These are phyloP conservation scores for Wickerhamiella occidentalis DNA, from an alignment of 805 yeast genomes.

Conservation along the genomic window DNA sequence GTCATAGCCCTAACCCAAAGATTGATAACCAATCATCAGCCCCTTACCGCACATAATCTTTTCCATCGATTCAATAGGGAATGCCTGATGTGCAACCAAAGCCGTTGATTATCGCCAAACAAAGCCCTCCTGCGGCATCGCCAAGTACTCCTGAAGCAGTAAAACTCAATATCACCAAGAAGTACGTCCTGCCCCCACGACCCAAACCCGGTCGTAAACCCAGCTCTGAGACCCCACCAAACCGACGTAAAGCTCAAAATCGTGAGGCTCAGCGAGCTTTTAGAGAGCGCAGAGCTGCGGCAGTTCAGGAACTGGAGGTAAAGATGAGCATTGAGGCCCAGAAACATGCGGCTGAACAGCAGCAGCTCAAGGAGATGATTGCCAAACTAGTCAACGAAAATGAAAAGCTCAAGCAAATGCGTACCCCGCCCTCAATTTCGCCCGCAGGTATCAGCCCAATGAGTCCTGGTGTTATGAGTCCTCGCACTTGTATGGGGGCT, in stretches of 20 bases:
- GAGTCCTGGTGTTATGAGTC: conserved; percentile 4
- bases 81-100: conserved; percentile 8
- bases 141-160: conserved; percentile 1
- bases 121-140: conserved; percentile 6
- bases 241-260: conserved; percentile 41
- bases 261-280: conserved; percentile 66
- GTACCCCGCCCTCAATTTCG: conserved; percentile 14
- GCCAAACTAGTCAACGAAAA: conserved; percentile 55
- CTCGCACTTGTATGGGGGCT: not conserved
- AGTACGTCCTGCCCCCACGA: conserved; percentile 77
- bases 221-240: conserved; percentile 65
- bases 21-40: conserved; percentile 12
- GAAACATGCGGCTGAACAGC: conserved; percentile 63
- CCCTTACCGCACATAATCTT: conserved; percentile 16
- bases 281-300: conserved; percentile 76
- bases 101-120: conserved; percentile 8
- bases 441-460: conserved; percentile 14
- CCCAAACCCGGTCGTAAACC: conserved; percentile 57
- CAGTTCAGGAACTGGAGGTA: conserved; percentile 45
- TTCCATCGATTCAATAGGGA: conserved; percentile 16
- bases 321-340: conserved; percentile 88
- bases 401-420: conserved; percentile 28
- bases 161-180: conserved; percentile 44
- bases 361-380: conserved; percentile 58
- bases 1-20: not conserved